A percentile compares a stretch with the other conserved stretches of the same genome.
phyloP scores from a whole-genome alignment of 2,329 filamentous ascomycete species.

The Claviceps sp. region DNA sequence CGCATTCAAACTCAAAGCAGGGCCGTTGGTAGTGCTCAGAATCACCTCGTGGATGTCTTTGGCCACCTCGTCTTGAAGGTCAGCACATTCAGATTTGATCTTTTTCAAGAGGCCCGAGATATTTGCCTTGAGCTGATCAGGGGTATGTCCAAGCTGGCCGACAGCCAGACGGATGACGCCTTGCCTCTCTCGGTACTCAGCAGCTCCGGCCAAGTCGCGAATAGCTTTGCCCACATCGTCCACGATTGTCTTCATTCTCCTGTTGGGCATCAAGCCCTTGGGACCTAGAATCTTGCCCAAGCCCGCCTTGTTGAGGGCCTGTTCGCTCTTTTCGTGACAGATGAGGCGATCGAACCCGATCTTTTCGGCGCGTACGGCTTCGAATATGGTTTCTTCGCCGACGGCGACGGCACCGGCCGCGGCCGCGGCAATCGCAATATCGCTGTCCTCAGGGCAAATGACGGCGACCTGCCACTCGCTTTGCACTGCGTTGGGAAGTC shows the following conservation, averaged over 20 bases:
- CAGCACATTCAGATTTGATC: conserved; percentile 64
- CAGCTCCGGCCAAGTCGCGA: conserved; percentile 68
- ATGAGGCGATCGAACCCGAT: conserved; percentile 84
- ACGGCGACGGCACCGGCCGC: conserved; percentile 69
- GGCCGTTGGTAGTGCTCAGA: conserved; percentile 74
- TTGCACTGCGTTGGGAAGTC: conserved; percentile 78
- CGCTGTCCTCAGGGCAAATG: conserved; percentile 72
- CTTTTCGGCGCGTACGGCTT: conserved; percentile 56
- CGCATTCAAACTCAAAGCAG: conserved; percentile 77
- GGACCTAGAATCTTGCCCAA: conserved; percentile 77
- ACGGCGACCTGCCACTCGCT: conserved; percentile 83
- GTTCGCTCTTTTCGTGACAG: conserved; percentile 67
- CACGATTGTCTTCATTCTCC: conserved; percentile 80
- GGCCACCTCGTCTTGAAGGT: conserved; percentile 45
- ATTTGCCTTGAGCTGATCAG: conserved; percentile 74
- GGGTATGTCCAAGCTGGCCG: conserved; percentile 79
- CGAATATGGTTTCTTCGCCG: conserved; percentile 77
- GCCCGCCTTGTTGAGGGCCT: conserved; percentile 66
- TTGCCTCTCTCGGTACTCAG: conserved; percentile 72
- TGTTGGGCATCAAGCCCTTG: conserved; percentile 80
- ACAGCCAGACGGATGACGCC: conserved; percentile 83
- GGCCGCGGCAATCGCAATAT: conserved; percentile 58
- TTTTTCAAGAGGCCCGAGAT: conserved; percentile 62
- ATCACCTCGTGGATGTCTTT: conserved; percentile 48
- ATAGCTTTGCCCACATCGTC: conserved; percentile 64